Evolutionary conservation across 2,329 filamentous ascomycete genomes (phyloP), one percentile per base, ranked within the genome.

Genomic region (Talaromyces sp.): DNA sequence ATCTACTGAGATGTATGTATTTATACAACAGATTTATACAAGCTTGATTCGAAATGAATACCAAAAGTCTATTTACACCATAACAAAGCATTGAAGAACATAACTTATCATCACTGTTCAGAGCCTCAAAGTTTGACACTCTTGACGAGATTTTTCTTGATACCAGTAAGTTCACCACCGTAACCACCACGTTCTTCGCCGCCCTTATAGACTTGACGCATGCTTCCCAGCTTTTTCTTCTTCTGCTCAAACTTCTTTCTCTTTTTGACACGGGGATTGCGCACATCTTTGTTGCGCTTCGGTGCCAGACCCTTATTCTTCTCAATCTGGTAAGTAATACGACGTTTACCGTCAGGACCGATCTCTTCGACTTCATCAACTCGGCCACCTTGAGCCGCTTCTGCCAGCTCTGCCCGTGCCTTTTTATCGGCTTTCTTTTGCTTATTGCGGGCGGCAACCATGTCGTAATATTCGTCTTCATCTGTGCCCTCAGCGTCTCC

Each of bases 241-340:
- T 96, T 97, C 76, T 92, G 89, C 73, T 96, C 92, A 75, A 86
- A 99, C 86, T 91, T 92, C 86, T 91, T 91, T 77, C 91, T 87
- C 89, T 97, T 98, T 89, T 98, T 99, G 66, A 98, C 93, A 74
- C 95, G 84, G 38, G 95, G 93, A 79, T 99, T 99, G 64, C 93
- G 83, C 61, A 92, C 89, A 68, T 96, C 93, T 86, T 99, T 98
- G 83, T 89, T 96, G 65, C 93, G 84, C 76, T 89, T 89, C 53
- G 93, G 91, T 62, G 91, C 88, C 64, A 99, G 80, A 32, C 95
- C 95, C 84, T 97, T 97, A 79, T 99, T 99, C 86, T 98, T 97
- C 79, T 93, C 86, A 71, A 99, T 99, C 67, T 88, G 85, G 77
- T 97, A 98, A 19, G 86, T 90, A 73, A 99, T 96, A 76, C 91